Percentiles rank a stretch among this genome's conserved stretches.
Conservation (phyloP, 1,284 basidiomycete genomes). For the Macrocystidia cucumis region DNA sequence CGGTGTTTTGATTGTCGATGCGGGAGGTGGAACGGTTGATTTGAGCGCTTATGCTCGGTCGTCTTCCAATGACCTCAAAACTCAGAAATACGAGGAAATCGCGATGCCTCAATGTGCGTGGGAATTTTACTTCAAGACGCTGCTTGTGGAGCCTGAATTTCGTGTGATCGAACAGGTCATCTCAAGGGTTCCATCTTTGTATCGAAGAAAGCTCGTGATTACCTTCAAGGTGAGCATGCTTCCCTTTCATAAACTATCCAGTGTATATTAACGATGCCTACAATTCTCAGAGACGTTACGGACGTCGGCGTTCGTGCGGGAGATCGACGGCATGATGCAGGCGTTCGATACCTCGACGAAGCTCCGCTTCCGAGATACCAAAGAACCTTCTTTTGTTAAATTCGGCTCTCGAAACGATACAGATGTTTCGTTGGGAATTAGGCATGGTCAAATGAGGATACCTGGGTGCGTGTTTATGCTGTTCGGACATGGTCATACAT, state of each 20-base stretch:
- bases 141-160: not conserved
- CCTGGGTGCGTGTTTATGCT: slow-evolving; percentile 35
- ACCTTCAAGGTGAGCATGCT: slow-evolving; percentile 23
- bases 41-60: slow-evolving; percentile 21
- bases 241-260: slow-evolving; percentile 13
- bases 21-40: slow-evolving; percentile 51
- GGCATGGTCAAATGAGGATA: slow-evolving; percentile 30
- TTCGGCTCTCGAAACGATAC: slow-evolving; percentile 41
- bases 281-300: slow-evolving; percentile 13
- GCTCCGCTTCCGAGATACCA: slow-evolving; percentile 30
- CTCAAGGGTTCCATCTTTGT: slow-evolving; percentile 20
- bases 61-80: slow-evolving; percentile 11
- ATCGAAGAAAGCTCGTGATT: slow-evolving; percentile 28
- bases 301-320: slow-evolving; percentile 22
- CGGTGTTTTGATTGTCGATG: slow-evolving; percentile 44
- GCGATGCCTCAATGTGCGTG: slow-evolving; percentile 16
- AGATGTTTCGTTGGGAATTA: slow-evolving; percentile 28
- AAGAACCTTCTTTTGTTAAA: slow-evolving; percentile 37
- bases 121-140: slow-evolving; percentile 13
- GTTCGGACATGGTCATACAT: too few species aligned
- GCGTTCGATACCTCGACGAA: slow-evolving; percentile 48
- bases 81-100: slow-evolving; percentile 15
- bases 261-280: not conserved
- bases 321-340: slow-evolving; percentile 32
- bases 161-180: slow-evolving; percentile 8